Base-by-base conservation (phyloP, 2,329 filamentous ascomycete species). In the Malbranchea cinnamomea region DNA sequence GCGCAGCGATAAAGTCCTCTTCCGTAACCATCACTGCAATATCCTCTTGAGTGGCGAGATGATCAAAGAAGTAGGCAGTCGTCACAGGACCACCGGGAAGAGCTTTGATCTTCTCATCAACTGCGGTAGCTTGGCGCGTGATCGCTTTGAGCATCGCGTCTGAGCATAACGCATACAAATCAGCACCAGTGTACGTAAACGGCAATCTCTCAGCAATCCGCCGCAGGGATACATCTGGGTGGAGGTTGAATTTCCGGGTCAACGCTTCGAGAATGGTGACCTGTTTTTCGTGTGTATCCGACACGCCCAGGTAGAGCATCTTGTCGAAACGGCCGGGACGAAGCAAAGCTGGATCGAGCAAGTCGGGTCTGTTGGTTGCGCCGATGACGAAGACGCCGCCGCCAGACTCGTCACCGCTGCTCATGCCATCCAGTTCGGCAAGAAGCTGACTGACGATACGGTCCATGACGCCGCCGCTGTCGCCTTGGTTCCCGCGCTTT, bases 331-430 rank as follows among this genome's bases (percentile, higher is more conserved):
- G 89, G 46, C 89, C 89, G 35, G 89, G 89, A 71, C 89, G 85
- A 71, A 87, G 94, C 47, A 98, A 72, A 45, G 89, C 89, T 54
- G 91, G 87, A 60, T 98, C 89, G 37, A 98, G 79, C 65, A 95
- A 89, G 67, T 98, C 89, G 24, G 89, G 89, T 66, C 89, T 74
- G 68, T 98, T 98, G 59, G 89, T 98, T 26, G 89, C 89, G 57
- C 89, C 89, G 48, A 98, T 98, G 42, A 98, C 89, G 63, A 98
- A 98, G 41, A 98, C 89, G 56, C 95, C 95, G 78, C 98, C 98
- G 48, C 87, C 87, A 46, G 95, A 87, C 48, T 85, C 82, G 35
- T 84, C 82, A 10, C 83, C 85, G 41, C 87, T 79, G 30, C 85
- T 94, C 89, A 98, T 98, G 30, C 89, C 89, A 49, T 98, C 89